A percentile compares a stretch with the other conserved stretches of the same genome.
These are phyloP conservation scores for Schrenkiella parvula DNA, from an alignment of 345 rosid genomes.

Conservation along the genomic window DNA sequence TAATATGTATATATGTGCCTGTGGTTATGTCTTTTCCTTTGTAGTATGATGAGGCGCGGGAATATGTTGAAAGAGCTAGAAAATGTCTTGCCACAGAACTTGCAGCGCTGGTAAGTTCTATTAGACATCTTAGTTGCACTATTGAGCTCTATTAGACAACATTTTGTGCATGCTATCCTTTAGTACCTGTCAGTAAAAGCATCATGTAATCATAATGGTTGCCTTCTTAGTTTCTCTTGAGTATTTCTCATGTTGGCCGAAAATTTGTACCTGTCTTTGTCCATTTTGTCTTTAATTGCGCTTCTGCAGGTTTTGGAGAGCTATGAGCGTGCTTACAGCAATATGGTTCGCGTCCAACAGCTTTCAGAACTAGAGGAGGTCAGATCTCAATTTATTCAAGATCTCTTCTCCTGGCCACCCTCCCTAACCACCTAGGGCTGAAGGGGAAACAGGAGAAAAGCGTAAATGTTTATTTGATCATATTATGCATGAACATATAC, in stretches of 20 bases:
- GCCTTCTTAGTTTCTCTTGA: conserved; percentile 2
- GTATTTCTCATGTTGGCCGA: conserved; percentile 8
- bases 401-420: conserved; percentile 11
- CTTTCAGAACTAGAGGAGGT: conserved; percentile 98
- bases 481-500: conserved; percentile 10
- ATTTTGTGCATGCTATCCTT: conserved; percentile 6
- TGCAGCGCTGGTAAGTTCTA: conserved; percentile 95
- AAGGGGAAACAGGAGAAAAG: conserved; percentile 12
- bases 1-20: background rate
- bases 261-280: conserved; percentile 1
- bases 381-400: conserved; percentile 20
- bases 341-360: conserved; percentile 99
- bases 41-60: conserved; percentile 93
- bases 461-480: conserved; percentile 10
- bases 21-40: conserved; percentile 10
- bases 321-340: conserved; percentile 93
- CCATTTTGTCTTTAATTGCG: conserved; percentile 9
- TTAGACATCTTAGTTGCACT: conserved; percentile 17
- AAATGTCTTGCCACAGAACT: conserved; percentile 97
- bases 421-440: background rate
- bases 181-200: background rate
- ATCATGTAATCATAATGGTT: conserved; percentile 9
- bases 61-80: conserved; percentile 91
- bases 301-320: conserved; percentile 86
- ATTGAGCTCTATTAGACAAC: background rate